Base-by-base conservation (phyloP, 768 basidiomycete genomes). In the Lyophyllum decastes region DNA sequence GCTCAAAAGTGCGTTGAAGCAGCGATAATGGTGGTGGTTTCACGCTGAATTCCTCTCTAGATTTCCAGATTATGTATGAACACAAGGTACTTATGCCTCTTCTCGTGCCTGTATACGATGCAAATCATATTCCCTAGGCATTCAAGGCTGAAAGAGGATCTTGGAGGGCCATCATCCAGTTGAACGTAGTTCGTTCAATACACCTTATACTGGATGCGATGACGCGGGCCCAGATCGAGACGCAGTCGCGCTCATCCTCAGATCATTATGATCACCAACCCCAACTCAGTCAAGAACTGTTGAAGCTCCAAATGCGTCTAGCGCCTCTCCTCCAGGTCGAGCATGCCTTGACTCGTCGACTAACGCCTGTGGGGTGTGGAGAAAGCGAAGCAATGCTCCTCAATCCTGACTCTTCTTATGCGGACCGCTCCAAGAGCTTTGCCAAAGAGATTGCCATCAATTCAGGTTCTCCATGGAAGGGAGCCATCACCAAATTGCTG, bases 111-210 rank as follows among this genome's bases (percentile, higher is more conserved):
- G 43, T 26, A 7, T 17, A 24, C 27, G 26, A 48, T 53, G 35
- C 40, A 21, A 35, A 40, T 35, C 33, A 12, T 30, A 59, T 40
- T 45, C 33, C 49, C 4, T 58, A 84, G 82, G 79, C 80, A 0
- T 88, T 87, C 64, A 77, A 74, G 24, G 77, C 75, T 24, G 86
- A 90, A 68, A 78, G 85, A 24, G 78, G 81, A 6, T 82, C 85
- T 9, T 90, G 88, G 88, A 74, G 84, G 57, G 76, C 81, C 43
- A 82, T 90, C 59, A 83, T 90, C 50, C 87, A 88, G 55, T 80
- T 89, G 60, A 90, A 89, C 68, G 73, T 90, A 44, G 86, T 88
- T 38, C 85, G 83, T 34, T 88, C 87, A 17, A 75, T 89, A 41
- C 84, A 82, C 34, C 76, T 82, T 46, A 86, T 89, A 63, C 76